Evolutionary conservation across 2,329 filamentous ascomycete genomes (phyloP).

Genomic region (Stagonosporopsis chrysanthemi): DNA sequence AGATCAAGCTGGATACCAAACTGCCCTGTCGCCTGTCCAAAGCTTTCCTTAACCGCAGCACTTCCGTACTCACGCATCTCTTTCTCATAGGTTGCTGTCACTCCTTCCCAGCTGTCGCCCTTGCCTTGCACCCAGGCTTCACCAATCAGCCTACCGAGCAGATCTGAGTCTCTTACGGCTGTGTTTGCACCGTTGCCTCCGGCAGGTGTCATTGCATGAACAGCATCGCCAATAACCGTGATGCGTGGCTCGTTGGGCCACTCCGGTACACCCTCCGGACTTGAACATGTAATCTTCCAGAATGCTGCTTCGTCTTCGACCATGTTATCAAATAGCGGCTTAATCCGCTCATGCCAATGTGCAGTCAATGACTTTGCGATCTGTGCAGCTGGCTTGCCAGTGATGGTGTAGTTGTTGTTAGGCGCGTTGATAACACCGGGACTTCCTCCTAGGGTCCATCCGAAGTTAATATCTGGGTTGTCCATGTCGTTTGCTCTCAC

Average conservation of each 20-base stretch:
- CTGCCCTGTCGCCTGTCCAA: constrained; percentile 42
- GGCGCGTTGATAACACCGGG: constrained; percentile 66
- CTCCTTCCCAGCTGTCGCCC: constrained; percentile 36
- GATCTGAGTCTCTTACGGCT: constrained; percentile 52
- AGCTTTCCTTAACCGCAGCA: constrained; percentile 60
- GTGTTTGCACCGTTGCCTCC: constrained; percentile 58
- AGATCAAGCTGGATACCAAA: constrained; percentile 32
- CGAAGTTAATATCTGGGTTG: constrained; percentile 64
- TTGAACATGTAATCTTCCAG: constrained; percentile 72
- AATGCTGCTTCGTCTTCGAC: constrained; percentile 65
- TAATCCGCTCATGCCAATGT: constrained; percentile 64
- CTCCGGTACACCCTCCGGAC: constrained; percentile 65
- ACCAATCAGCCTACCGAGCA: constrained; percentile 50
- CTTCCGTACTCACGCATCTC: constrained; percentile 49
- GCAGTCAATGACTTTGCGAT: constrained; percentile 63
- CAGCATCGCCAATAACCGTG: constrained; percentile 56
- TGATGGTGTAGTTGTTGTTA: constrained; percentile 66
- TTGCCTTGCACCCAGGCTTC: constrained; percentile 35
- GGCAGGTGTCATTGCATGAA: constrained; percentile 57
- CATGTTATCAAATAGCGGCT: constrained; percentile 67
- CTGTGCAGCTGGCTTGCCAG: constrained; percentile 64
- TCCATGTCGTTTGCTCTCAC: constrained; percentile 67
- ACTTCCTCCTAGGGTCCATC: constrained; percentile 68
- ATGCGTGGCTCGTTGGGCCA: constrained; percentile 66
- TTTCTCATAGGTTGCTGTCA: constrained; percentile 50